Conservation (phyloP, 176 grass and related monocot genomes). For the Poa pratensis region DNA sequence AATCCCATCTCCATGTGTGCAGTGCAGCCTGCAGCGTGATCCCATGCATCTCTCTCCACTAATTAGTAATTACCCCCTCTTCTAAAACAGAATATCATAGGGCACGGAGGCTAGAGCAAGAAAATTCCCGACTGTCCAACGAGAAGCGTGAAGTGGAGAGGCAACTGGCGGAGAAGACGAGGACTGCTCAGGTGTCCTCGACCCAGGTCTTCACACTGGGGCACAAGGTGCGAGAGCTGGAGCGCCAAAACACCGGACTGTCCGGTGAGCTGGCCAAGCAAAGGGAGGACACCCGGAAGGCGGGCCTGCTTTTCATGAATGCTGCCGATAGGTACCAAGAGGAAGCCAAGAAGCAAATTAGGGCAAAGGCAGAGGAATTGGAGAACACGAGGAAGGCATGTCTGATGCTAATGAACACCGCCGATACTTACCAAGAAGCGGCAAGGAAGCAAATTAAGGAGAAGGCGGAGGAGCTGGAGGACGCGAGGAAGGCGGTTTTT, state of each 20-base stretch:
- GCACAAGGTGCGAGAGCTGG: conserved; percentile 1
- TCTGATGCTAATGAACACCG: too few species aligned
- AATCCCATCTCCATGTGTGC: neutral
- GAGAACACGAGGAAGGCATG: too few species aligned
- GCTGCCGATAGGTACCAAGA: too few species aligned
- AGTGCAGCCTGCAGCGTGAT: neutral
- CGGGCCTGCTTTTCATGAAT: too few species aligned
- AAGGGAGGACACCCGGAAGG: too few species aligned
- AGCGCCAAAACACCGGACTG: conserved; percentile 6
- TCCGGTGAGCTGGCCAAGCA: conserved; percentile 1
- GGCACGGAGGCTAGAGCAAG: neutral
- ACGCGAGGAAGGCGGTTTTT: neutral
- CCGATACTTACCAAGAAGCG: conserved; percentile 16
- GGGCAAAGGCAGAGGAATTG: too few species aligned
- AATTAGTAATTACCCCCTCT: neutral
- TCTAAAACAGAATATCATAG: neutral
- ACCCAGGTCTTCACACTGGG: neutral
- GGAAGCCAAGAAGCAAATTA: too few species aligned
- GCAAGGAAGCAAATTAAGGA: conserved; percentile 12
- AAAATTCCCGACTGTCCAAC: neutral
- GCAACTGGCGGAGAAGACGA: conserved; percentile 13
- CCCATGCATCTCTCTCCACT: conserved; percentile 4
- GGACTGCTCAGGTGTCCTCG: neutral
- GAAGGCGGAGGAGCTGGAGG: neutral
- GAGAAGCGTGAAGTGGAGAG: conserved; percentile 30